Conservation (phyloP, 1,284 basidiomycete genomes). For the Neolentinus lepideus region DNA sequence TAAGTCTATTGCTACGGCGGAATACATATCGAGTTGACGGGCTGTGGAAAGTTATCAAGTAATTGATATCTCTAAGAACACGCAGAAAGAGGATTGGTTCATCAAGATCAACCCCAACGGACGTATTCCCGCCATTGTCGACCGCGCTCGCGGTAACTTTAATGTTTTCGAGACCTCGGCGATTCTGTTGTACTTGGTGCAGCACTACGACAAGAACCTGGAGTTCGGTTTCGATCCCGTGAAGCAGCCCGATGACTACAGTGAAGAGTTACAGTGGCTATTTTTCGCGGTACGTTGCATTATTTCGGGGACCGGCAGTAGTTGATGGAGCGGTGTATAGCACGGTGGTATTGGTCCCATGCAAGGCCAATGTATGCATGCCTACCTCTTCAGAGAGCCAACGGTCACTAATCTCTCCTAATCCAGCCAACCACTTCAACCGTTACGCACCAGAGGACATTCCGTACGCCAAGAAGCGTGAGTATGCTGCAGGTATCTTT, state of each 20-base stretch:
- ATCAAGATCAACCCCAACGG: slow-evolving; percentile 55
- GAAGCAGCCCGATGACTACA: slow-evolving; percentile 26
- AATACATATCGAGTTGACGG: too few relatives aligned
- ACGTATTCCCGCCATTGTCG: slow-evolving; percentile 43
- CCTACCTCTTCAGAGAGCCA: background rate
- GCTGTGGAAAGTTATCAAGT: slow-evolving; percentile 23
- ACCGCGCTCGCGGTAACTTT: slow-evolving; percentile 35
- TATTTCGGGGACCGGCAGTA: slow-evolving; percentile 7
- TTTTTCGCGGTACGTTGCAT: slow-evolving; percentile 26
- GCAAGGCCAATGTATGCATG: slow-evolving; percentile 25
- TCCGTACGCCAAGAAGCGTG: slow-evolving; percentile 57
- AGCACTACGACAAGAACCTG: slow-evolving; percentile 39
- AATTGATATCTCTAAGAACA: slow-evolving; percentile 33
- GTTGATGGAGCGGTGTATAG: slow-evolving; percentile 4
- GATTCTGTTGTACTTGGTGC: slow-evolving; percentile 46
- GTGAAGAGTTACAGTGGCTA: slow-evolving; percentile 35
- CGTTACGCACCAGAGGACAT: slow-evolving; percentile 52
- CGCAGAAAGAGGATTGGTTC: slow-evolving; percentile 50
- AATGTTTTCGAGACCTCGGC: slow-evolving; percentile 49
- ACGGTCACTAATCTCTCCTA: background rate
- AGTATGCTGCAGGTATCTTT: slow-evolving; percentile 9
- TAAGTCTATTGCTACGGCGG: slow-evolving; percentile 8
- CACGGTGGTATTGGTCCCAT: slow-evolving; percentile 25
- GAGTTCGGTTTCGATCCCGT: slow-evolving; percentile 39
- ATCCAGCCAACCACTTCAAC: slow-evolving; percentile 48